Evolutionary conservation across 164 flowering plant species (phyloP), one percentile per base, ranked within the genome.

Genomic region (Paratinospora sagittata): DNA sequence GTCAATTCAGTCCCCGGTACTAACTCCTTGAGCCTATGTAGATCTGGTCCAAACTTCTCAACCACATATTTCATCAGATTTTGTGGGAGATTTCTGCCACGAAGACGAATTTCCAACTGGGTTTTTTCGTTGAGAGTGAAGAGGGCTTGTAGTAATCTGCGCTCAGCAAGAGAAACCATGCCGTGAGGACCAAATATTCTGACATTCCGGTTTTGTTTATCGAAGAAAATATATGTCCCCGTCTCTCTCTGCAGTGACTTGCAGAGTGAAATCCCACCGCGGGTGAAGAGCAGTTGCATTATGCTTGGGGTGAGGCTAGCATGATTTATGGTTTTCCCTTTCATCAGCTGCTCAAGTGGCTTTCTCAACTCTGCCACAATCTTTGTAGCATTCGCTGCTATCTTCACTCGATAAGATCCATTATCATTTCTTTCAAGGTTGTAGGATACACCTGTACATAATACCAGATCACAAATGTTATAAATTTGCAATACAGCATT

Each of bases 61-160:
- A 96, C 92, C 34, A 93, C 83, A 74, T 82, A 79, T 76, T 90
- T 96, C 97, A 93, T 85, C 69, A 91, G 73, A 72, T 85, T 85
- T 39, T 82, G 80, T 9, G 96, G 97, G 26, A 87, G 81, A 60
- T 24, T 66, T 30, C 74, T 72, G 34, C 90, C 91, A 30, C 94
- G 87, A 61, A 96, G 96, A 58, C 72, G 85, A 74, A 96, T 84
- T 68, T 90, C 91, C 14, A 81, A 82, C 65, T 81, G 88, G 83
- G 83, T 88, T 63, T 76, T 83, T 33, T 86, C 92, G 68, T 88
- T 86, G 72, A 86, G 84, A 45, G 74, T 10, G 21, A 84, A 73
- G 65, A 96, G 86, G 62, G 90, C 79, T 39, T 80, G 74, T 65
- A 88, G 75, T 75, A 96, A 74, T 49, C 76, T 87, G 73, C 76